phyloP scores from a whole-genome alignment of 345 rosid species.

The Murraya koenigii region DNA sequence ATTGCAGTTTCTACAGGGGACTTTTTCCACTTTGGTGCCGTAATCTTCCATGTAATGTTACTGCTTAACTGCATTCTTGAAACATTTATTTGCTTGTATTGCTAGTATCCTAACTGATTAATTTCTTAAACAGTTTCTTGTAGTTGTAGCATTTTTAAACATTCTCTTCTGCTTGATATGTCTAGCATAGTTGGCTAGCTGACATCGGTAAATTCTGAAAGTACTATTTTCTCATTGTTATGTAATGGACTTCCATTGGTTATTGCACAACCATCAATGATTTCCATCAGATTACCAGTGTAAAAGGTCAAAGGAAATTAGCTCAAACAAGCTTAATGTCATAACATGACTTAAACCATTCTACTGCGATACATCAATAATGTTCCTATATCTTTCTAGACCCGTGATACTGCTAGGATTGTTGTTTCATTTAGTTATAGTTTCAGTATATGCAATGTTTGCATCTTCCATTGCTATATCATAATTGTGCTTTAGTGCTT shows the following conservation, averaged over 20 bases:
- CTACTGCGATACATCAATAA: neutral
- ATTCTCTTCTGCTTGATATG: neutral
- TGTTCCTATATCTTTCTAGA: neutral
- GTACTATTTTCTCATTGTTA: neutral
- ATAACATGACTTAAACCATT: neutral
- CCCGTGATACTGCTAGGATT: neutral
- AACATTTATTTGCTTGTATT: constrained; percentile 3
- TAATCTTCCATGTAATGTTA: constrained; percentile 46
- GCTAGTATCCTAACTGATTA: neutral
- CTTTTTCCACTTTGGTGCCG: constrained; percentile 49
- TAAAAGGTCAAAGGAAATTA: neutral
- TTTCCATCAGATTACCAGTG: neutral
- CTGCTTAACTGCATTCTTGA: constrained; percentile 27
- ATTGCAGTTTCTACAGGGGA: constrained; percentile 51
- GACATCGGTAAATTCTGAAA: neutral
- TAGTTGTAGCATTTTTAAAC: neutral
- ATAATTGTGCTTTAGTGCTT: neutral
- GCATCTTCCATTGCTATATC: neutral
- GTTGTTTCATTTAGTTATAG: neutral
- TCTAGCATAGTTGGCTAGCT: neutral
- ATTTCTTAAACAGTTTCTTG: neutral
- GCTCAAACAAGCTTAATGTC: neutral
- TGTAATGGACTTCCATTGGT: neutral
- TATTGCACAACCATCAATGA: neutral
- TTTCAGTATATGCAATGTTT: neutral